phyloP scores from a whole-genome alignment of 441 rosid genomes.

The Pelargonium cotyledonis region DNA sequence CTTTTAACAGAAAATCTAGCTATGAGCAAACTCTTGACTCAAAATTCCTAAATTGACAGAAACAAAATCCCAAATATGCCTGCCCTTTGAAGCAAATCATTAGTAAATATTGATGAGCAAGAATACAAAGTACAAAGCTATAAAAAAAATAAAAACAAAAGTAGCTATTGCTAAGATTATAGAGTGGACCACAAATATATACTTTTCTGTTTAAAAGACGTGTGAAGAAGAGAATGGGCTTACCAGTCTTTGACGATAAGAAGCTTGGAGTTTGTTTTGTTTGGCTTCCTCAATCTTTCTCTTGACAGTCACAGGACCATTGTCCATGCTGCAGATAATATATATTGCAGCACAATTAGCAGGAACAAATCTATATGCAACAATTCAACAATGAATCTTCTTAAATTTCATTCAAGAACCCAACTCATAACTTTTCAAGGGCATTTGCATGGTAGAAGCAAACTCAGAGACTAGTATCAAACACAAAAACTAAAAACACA shows the following conservation, averaged over 20 bases:
- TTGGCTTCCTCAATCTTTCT: slow-evolving; percentile 30
- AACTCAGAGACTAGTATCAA: too few species aligned
- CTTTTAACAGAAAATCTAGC: slow-evolving; percentile 22
- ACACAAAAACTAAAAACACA: not conserved
- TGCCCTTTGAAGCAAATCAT: too few species aligned
- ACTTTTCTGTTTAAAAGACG: not conserved
- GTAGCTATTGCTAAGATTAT: not conserved
- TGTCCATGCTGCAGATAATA: slow-evolving; percentile 15
- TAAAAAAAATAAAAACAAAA: too few species aligned
- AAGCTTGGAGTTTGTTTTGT: slow-evolving; percentile 22
- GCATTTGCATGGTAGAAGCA: too few species aligned
- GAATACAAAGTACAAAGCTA: too few species aligned
- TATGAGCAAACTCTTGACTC: not conserved
- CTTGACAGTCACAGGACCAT: slow-evolving; percentile 29
- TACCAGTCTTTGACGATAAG: slow-evolving; percentile 30
- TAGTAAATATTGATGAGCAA: too few species aligned
- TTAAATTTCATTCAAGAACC: not conserved
- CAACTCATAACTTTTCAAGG: too few species aligned
- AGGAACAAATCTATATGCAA: not conserved
- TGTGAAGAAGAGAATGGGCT: slow-evolving; percentile 9
- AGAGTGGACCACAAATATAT: not conserved
- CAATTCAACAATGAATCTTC: not conserved
- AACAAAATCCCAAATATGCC: too few species aligned
- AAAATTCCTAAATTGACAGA: not conserved
- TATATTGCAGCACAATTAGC: too few species aligned